Conservation (phyloP, 2,329 filamentous ascomycete species). For the Fusarium clavum region DNA sequence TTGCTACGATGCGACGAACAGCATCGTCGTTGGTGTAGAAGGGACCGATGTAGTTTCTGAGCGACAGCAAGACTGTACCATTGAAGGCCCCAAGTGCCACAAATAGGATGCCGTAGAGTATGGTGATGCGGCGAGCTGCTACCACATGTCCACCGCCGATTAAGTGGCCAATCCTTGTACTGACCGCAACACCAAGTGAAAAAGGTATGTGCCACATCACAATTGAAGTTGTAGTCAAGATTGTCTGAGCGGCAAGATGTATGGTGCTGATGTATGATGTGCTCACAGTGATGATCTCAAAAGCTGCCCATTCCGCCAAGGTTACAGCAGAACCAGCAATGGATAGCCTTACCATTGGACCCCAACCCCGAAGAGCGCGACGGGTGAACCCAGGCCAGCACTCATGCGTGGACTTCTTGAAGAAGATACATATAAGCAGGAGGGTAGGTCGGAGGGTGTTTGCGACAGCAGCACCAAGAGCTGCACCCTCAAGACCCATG, state of each 20-base stretch:
- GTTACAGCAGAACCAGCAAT: conserved; percentile 55
- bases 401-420: conserved; percentile 50
- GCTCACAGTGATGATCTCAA: conserved; percentile 58
- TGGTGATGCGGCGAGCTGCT: conserved; percentile 7
- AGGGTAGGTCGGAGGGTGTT: conserved; percentile 62
- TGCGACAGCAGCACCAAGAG: conserved; percentile 61
- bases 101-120: conserved; percentile 29
- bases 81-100: conserved; percentile 16
- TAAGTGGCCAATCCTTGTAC: conserved; percentile 25
- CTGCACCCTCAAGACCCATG: conserved; percentile 63
- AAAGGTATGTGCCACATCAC: conserved; percentile 59
- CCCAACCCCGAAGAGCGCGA: conserved; percentile 54
- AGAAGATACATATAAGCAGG: conserved; percentile 59
- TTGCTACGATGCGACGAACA: conserved; percentile 9
- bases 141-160: conserved; percentile 22
- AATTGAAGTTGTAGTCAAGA: conserved; percentile 55
- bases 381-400: conserved; percentile 56
- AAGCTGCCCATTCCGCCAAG: conserved; percentile 57
- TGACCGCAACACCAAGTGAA: conserved; percentile 54
- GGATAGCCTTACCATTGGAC: conserved; percentile 54
- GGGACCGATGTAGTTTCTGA: conserved; percentile 14
- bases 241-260: conserved; percentile 57
- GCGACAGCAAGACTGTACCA: conserved; percentile 5
- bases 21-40: conserved; percentile 21
- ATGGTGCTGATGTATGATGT: conserved; percentile 58